A percentile compares a stretch with the other conserved stretches of the same genome.
Evolutionary conservation across 2,329 filamentous ascomycete genomes (phyloP).

Genomic region (Colletotrichum sp.): DNA sequence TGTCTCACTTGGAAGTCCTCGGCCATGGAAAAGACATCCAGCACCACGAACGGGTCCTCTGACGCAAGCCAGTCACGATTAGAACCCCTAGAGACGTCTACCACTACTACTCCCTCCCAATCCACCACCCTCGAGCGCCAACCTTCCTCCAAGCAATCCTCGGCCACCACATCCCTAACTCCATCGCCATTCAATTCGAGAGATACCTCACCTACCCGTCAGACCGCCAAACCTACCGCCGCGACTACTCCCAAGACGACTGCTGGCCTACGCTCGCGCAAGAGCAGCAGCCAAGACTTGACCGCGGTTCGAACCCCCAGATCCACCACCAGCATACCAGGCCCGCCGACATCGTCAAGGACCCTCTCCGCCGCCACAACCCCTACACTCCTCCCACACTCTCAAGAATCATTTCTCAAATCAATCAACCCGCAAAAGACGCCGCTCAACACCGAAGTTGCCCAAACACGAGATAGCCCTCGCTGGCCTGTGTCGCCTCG

Average conservation of each 20-base stretch:
- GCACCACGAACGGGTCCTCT: constrained; percentile 32
- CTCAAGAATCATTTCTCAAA: constrained; percentile 66
- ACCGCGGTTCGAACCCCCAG: constrained; percentile 63
- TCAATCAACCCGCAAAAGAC: constrained; percentile 70
- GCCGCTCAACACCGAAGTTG: constrained; percentile 47
- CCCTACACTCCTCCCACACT: constrained; percentile 66
- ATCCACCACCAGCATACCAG: constrained; percentile 59
- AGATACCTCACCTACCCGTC: constrained; percentile 54
- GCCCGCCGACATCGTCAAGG: constrained; percentile 68
- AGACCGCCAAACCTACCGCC: constrained; percentile 39
- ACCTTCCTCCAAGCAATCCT: constrained; percentile 38
- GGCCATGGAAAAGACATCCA: constrained; percentile 41
- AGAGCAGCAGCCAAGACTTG: constrained; percentile 68
- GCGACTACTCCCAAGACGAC: constrained; percentile 33
- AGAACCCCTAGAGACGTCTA: constrained; percentile 20
- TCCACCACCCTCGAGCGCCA: constrained; percentile 28
- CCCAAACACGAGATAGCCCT: constrained; percentile 56
- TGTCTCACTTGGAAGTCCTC: constrained; percentile 29
- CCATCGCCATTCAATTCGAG: constrained; percentile 45
- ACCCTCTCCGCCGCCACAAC: constrained; percentile 72
- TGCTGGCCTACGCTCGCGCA: constrained; percentile 60
- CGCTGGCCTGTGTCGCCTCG: constrained; percentile 82
- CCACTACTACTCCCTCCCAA: constrained; percentile 29
- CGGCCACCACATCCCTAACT: constrained; percentile 38
- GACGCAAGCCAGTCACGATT: constrained; percentile 24